phyloP scores from a whole-genome alignment of 75 land plant genomes.

The Larix kaempferi region DNA sequence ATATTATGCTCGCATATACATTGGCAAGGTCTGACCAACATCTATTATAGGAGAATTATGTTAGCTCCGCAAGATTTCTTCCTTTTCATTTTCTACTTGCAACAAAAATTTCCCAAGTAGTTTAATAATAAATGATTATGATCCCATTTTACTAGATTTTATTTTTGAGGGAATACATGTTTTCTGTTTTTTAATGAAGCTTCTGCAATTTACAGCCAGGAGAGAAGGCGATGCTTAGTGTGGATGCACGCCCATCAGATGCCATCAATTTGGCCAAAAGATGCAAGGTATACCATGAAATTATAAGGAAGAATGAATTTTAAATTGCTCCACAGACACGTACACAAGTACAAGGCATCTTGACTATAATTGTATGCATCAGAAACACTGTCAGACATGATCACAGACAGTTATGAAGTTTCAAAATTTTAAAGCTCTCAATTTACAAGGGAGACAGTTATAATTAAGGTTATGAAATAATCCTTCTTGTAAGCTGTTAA shows the following conservation, averaged over 20 bases:
- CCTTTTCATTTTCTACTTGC: background rate
- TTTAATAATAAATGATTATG: background rate
- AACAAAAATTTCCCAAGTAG: background rate
- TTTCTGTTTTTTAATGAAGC: background rate
- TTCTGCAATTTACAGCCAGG: conserved; percentile 38
- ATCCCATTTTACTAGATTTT: background rate
- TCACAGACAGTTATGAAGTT: background rate
- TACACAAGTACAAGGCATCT: background rate
- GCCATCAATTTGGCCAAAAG: conserved; percentile 77
- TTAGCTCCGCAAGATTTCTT: background rate
- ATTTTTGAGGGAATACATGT: background rate
- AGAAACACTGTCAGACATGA: background rate
- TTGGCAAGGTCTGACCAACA: conserved; percentile 46
- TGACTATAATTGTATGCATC: background rate
- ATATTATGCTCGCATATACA: conserved; percentile 63
- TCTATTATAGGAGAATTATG: background rate
- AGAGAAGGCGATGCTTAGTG: conserved; percentile 42
- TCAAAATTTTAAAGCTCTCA: too few relatives aligned
- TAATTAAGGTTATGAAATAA: too few relatives aligned
- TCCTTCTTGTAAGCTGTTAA: too few relatives aligned
- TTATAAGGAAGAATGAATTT: background rate
- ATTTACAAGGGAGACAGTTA: too few relatives aligned
- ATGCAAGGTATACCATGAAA: conserved; percentile 53
- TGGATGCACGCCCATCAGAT: conserved; percentile 88
- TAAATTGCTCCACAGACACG: background rate